A percentile compares a stretch with the other conserved stretches of the same genome.
These are phyloP conservation scores for Daldinia sp. DNA, from an alignment of 2,329 filamentous ascomycete genomes.

Conservation along the genomic window DNA sequence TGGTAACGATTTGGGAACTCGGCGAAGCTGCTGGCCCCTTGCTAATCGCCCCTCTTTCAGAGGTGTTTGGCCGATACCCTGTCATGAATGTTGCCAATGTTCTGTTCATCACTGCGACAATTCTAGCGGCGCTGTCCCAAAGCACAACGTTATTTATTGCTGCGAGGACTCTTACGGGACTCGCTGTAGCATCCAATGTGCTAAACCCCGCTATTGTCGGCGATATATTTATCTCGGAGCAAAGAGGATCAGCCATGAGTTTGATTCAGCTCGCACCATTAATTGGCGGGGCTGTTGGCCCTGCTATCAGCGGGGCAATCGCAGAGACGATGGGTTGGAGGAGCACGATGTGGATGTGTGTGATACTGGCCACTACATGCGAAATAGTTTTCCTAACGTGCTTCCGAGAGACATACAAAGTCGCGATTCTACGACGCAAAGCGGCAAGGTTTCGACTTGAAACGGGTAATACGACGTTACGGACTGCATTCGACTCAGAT, in stretches of 20 bases:
- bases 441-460: conserved; percentile 47
- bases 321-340: conserved; percentile 65
- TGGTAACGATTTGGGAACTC: conserved; percentile 76
- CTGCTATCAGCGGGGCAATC: conserved; percentile 62
- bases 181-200: conserved; percentile 70
- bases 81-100: conserved; percentile 63
- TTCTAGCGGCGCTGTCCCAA: conserved; percentile 56
- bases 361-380: conserved; percentile 55
- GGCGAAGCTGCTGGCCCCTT: conserved; percentile 69
- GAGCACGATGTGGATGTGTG: conserved; percentile 59
- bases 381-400: conserved; percentile 60
- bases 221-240: conserved; percentile 66
- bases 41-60: conserved; percentile 69
- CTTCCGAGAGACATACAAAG: conserved; percentile 69
- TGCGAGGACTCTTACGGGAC: conserved; percentile 66
- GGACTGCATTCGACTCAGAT: conserved; percentile 46
- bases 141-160: conserved; percentile 58
- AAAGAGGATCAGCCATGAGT: conserved; percentile 66
- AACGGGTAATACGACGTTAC: conserved; percentile 44
- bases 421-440: conserved; percentile 59
- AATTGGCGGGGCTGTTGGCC: conserved; percentile 64
- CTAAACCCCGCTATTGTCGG: conserved; percentile 70
- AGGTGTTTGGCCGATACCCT: conserved; percentile 64
- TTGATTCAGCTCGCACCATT: conserved; percentile 65
- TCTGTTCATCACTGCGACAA: conserved; percentile 59